A percentile compares a stretch with the other conserved stretches of the same genome.
Evolutionary conservation across 2,329 filamentous ascomycete species (phyloP).

Genomic region (Elsinoe fawcettii): DNA sequence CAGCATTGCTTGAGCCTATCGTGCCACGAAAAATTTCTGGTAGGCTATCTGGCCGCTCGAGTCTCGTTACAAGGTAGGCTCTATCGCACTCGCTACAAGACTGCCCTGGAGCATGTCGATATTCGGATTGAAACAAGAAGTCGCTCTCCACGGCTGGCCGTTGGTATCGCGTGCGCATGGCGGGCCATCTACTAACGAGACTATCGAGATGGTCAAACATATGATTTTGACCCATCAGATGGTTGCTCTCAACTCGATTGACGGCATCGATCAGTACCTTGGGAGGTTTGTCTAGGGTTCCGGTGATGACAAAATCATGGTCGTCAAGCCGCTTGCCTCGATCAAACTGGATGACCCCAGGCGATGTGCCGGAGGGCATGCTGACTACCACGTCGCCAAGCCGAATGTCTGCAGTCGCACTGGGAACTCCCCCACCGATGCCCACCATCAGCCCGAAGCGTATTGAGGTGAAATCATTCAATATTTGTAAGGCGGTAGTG

Average conservation of each 20-base stretch:
- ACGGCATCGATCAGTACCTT: constrained; percentile 22
- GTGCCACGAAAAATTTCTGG: constrained; percentile 6
- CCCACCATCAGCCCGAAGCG: constrained; percentile 18
- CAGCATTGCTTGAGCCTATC: constrained; percentile 3
- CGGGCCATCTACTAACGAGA: neutral
- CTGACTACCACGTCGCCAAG: constrained; percentile 18
- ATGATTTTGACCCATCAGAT: neutral
- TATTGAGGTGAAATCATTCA: constrained; percentile 4
- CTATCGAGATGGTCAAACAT: neutral
- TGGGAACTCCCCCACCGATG: constrained; percentile 16
- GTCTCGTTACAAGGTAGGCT: neutral
- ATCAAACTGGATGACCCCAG: constrained; percentile 18
- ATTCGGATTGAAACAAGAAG: neutral
- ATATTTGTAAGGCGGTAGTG: constrained; percentile 12
- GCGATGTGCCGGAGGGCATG: neutral
- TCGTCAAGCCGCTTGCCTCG: neutral
- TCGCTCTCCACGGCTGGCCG: neutral
- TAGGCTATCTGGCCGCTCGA: too few relatives aligned
- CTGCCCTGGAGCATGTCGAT: neutral
- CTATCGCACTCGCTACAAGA: neutral
- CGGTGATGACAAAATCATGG: constrained; percentile 17
- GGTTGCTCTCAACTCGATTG: neutral
- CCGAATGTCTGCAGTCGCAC: neutral
- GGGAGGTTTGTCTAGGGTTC: constrained; percentile 19
- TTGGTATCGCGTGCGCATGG: neutral